phyloP scores from a whole-genome alignment of 768 basidiomycete genomes.

The Leccinellum luteum region DNA sequence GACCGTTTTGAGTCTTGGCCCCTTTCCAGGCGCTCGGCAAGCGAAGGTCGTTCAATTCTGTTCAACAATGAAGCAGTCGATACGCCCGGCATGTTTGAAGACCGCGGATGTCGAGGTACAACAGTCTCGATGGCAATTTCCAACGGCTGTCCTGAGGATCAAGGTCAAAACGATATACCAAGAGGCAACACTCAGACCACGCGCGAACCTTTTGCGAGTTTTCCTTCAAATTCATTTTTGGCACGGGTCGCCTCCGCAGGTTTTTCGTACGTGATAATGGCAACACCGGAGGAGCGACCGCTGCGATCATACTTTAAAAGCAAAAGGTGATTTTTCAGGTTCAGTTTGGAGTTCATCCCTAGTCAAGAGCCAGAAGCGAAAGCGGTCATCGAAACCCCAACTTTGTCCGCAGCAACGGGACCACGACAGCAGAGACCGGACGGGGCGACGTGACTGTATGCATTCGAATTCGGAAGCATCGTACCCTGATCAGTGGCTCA shows the following conservation, averaged over 20 bases:
- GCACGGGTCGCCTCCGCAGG: slow-evolving; percentile 75
- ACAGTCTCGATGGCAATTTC: slow-evolving; percentile 57
- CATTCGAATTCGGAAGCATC: slow-evolving; percentile 50
- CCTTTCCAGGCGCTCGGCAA: slow-evolving; percentile 60
- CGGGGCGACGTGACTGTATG: slow-evolving; percentile 32
- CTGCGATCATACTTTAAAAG: slow-evolving; percentile 89
- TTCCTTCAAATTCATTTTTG: slow-evolving; percentile 82
- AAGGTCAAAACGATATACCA: neutral
- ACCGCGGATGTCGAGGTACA: slow-evolving; percentile 45
- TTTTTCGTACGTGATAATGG: slow-evolving; percentile 77
- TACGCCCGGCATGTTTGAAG: slow-evolving; percentile 41
- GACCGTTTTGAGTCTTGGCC: slow-evolving; percentile 35
- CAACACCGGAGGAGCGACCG: slow-evolving; percentile 85
- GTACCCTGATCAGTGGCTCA: slow-evolving; percentile 95
- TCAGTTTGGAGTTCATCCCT: slow-evolving; percentile 47
- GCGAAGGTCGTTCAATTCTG: slow-evolving; percentile 72
- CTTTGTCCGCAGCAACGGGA: slow-evolving; percentile 25
- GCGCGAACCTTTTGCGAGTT: slow-evolving; percentile 76
- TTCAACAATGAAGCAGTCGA: slow-evolving; percentile 62
- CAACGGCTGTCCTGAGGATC: slow-evolving; percentile 73
- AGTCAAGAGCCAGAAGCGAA: slow-evolving; percentile 42
- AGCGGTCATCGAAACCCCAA: slow-evolving; percentile 35
- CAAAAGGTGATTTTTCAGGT: slow-evolving; percentile 50
- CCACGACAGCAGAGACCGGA: slow-evolving; percentile 35
- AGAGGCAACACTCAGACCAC: neutral